Conservation (phyloP, 1,284 basidiomycete genomes). For the Pseudomicrostroma phylloplanum region DNA sequence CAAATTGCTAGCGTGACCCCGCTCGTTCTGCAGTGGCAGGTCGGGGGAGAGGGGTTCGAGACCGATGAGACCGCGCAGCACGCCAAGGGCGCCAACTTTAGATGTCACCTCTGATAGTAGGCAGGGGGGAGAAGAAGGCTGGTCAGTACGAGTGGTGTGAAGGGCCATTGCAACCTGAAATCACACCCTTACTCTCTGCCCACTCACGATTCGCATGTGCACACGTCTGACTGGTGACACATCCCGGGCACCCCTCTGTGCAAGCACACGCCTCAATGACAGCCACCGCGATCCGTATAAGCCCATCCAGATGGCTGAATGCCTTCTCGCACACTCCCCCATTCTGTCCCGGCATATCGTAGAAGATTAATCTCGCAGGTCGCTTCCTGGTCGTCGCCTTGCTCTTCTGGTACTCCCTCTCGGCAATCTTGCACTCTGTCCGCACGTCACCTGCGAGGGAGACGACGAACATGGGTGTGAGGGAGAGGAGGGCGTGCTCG, state of each 20-base stretch:
- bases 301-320: conserved; percentile 69
- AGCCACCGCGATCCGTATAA: conserved; percentile 63
- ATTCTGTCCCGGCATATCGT: conserved; percentile 66
- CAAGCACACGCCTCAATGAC: conserved; percentile 67
- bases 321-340: conserved; percentile 70
- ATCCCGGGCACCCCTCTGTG: conserved; percentile 65
- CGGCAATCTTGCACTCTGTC: conserved; percentile 72
- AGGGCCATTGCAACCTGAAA: too few species aligned
- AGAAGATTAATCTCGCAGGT: conserved; percentile 78
- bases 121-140: too few species aligned
- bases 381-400: conserved; percentile 63
- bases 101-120: conserved; percentile 25
- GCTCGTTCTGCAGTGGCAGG: conserved; percentile 18
- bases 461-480: conserved; percentile 62
- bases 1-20: too few species aligned
- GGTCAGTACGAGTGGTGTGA: too few species aligned
- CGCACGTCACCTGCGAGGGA: conserved; percentile 61
- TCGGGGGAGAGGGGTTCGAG: conserved; percentile 31
- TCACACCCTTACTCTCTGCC: too few species aligned
- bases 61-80: conserved; percentile 43
- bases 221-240: conserved; percentile 55
- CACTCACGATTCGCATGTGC: conserved; percentile 23
- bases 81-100: conserved; percentile 44
- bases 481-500: conserved; percentile 72
- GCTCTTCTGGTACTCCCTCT: conserved; percentile 69